Base-by-base conservation (phyloP, 1,284 basidiomycete species). In the Microstroma glucosiphilum region DNA sequence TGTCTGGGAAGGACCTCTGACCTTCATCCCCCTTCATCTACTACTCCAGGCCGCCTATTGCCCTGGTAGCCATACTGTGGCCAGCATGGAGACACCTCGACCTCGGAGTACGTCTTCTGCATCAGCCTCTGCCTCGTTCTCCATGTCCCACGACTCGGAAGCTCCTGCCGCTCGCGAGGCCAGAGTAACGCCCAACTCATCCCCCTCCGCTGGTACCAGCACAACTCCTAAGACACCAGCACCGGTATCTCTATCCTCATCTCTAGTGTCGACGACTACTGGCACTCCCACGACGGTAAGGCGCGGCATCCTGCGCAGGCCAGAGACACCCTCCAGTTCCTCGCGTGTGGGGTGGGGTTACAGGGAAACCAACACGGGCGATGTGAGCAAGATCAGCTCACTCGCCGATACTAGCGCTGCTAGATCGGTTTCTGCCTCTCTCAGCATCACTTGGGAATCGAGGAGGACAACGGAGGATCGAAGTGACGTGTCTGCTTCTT, bases 311-410 rank as follows among this genome's bases (percentile, higher is more conserved):
- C 26, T 57, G 56, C 60, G 51, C 17, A 15, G 25, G 21, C 25
- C 51, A 26, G 51, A 54, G 17, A 54, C 51, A 15, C 51, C 51
- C 13, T 54, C 51, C 51, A 23, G 21, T 13, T 19, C 51, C 13
- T 54, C 51, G 2, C 21, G 51, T 7, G 51, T 54, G 21, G 51
- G 25, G 13, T 54, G 51, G 51, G 51, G 51, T 6, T 54, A 54
- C 21, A 54, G 51, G 13, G 26, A 23, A 21, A 54, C 69, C 67
- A 3, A 66, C 56, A 17, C 66, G 65, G 56, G 68, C 66, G 60
- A 68, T 62, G 43, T 60, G 40, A 42, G 72, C 57, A 46, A 55
- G 56, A 40, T 63, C 23, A 54, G 60, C 61, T 12, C 56, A 48
- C 25, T 21, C 40, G 26, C 30, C 48, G n/a, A 59, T 40, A 64